These are phyloP conservation scores for Acmispon strigosus DNA, from an alignment of 306 rosid genomes.

Conservation along the genomic window DNA sequence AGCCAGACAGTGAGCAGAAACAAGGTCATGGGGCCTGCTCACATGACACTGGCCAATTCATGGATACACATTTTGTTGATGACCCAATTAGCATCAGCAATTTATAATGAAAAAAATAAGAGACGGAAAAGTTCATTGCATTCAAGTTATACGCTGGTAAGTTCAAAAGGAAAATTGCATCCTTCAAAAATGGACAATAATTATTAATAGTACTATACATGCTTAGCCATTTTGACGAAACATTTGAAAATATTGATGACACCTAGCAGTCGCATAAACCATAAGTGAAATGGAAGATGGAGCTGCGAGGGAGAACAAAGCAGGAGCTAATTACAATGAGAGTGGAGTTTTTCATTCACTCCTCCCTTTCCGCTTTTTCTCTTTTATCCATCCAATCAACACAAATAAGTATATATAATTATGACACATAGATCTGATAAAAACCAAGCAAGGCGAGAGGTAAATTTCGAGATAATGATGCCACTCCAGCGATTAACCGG, in stretches of 20 bases:
- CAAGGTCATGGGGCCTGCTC: too few relatives aligned
- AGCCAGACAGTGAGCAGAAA: too few relatives aligned
- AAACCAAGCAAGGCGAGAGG: conserved; percentile 22
- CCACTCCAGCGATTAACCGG: conserved; percentile 14
- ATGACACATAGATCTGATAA: conserved; percentile 24
- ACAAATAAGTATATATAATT: conserved; percentile 19
- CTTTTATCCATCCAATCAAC: background rate
- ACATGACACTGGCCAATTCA: too few relatives aligned
- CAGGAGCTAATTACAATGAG: conserved; percentile 53
- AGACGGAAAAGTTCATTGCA: too few relatives aligned
- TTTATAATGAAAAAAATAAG: too few relatives aligned
- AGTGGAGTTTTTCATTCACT: conserved; percentile 19
- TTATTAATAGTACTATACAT: conserved; percentile 13
- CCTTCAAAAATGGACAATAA: background rate
- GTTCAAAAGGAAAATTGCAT: background rate
- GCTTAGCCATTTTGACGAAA: conserved; percentile 27
- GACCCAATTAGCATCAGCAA: too few relatives aligned
- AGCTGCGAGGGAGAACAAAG: background rate
- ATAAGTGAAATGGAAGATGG: conserved; percentile 18
- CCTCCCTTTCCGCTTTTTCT: background rate
- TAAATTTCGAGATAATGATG: background rate
- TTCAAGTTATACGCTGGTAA: too few relatives aligned
- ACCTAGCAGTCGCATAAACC: conserved; percentile 20
- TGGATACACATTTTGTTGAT: too few relatives aligned
- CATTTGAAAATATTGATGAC: conserved; percentile 23